Evolutionary conservation across 306 rosid genomes (phyloP), one percentile per base, ranked within the genome.

Genomic region (Vicia villosa): DNA sequence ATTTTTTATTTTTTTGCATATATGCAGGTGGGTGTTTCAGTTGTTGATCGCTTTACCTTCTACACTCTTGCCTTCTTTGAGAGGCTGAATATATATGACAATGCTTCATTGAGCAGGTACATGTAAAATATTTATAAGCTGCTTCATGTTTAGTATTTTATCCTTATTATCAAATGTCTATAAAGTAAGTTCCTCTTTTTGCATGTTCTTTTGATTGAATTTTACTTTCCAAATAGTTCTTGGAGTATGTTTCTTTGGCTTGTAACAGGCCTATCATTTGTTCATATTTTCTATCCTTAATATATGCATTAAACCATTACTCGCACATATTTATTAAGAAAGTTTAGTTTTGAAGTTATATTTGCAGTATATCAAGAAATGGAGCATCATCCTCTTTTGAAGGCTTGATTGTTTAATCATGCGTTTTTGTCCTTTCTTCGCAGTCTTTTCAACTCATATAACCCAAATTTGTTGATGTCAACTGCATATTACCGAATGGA

Each of bases 21-120:
- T 62, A 65, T 77, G 42, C 84, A 88, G 98, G 92, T 94, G 76
- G 97, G 99, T 49, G 99, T 94, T 59, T 91, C 97, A 21, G 99
- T 94, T 69, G 97, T 94, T 30, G 99, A 94, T 72, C 97, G 99
- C 71, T 91, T 91, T 75, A 94, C 99, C 10, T 94, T 74, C 76
- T 94, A 88, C 86, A 91, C 99, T 2, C 96, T 91, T 38, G 90
- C 92, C 54, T 91, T 94, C 83, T 94, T 94, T 74, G 97, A 94
- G 89, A 86, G 73, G 77, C 86, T 94, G 66, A 94, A 90, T 82
- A 91, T 94, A 90, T 87, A 88, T 75, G 97, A 87, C 79, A 88
- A 94, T 79, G 91, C 96, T 77, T 94, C 99, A 16, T 74, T 94
- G 78, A 91, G 82, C 91, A 88, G 97, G 99, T 94, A 78, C 15